Percentiles rank a stretch among this genome's conserved stretches.
These are phyloP conservation scores for Pseudocercospora fijiensis DNA, from an alignment of 2,329 filamentous ascomycete genomes.

Conservation along the genomic window DNA sequence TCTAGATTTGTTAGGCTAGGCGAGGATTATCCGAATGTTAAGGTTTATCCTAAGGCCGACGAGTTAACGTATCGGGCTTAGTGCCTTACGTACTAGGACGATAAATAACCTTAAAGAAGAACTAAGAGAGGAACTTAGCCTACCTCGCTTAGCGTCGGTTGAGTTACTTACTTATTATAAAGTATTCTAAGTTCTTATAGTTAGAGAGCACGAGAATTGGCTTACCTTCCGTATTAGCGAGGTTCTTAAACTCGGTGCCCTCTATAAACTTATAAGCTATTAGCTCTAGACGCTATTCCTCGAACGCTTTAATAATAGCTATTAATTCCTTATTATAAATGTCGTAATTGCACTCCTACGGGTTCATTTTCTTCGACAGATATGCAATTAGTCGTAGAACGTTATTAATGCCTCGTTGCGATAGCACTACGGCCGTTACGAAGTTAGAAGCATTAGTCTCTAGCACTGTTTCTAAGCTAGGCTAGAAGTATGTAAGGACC, in stretches of 20 bases:
- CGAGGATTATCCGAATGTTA: not conserved
- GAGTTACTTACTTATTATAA: slow-evolving; percentile 35
- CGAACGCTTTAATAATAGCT: too few relatives aligned
- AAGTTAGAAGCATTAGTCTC: slow-evolving; percentile 2
- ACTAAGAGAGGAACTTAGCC: slow-evolving; percentile 22
- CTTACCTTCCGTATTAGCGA: slow-evolving; percentile 5
- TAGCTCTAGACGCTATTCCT: slow-evolving; percentile 19
- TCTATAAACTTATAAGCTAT: slow-evolving; percentile 31
- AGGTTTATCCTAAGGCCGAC: not conserved
- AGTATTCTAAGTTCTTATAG: slow-evolving; percentile 36
- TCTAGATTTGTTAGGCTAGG: not conserved
- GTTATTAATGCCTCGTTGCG: not conserved
- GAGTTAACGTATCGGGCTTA: not conserved
- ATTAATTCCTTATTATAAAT: slow-evolving; percentile 29
- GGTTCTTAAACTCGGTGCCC: slow-evolving; percentile 12
- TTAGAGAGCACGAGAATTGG: slow-evolving; percentile 29
- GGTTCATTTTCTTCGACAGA: slow-evolving; percentile 13
- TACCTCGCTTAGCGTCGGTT: slow-evolving; percentile 34
- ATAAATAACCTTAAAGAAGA: slow-evolving; percentile 30
- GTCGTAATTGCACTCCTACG: slow-evolving; percentile 13
- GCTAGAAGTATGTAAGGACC: slow-evolving; percentile 1
- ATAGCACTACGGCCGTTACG: not conserved
- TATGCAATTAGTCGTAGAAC: slow-evolving; percentile 1
- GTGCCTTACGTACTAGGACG: not conserved
- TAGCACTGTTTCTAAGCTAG: not conserved